Conservation (phyloP, 352 stramenopile species). For the Phytopythium ostracodes region DNA sequence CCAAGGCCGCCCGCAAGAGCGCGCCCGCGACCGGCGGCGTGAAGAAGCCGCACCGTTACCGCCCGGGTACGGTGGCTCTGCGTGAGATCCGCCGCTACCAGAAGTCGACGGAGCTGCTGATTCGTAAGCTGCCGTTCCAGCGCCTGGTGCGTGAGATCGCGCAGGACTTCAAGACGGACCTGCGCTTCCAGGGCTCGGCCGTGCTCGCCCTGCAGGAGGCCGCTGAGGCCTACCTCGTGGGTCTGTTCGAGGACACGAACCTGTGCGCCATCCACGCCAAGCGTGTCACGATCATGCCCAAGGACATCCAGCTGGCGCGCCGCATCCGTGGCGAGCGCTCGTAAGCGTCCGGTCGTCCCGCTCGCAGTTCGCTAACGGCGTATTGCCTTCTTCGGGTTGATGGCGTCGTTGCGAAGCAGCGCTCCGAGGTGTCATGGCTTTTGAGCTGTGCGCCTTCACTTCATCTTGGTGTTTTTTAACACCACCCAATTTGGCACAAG, state of each 20-base stretch:
- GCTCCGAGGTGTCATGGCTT: not conserved
- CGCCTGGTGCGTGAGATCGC: constrained; percentile 91
- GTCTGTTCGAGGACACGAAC: constrained; percentile 92
- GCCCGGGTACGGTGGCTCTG: constrained; percentile 87
- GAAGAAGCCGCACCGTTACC: constrained; percentile 91
- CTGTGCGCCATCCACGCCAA: constrained; percentile 93
- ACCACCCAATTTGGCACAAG: constrained; percentile 17
- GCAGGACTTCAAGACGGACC: constrained; percentile 86
- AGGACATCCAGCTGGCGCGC: constrained; percentile 94
- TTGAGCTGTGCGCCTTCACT: not conserved
- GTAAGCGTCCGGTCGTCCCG: constrained; percentile 22
- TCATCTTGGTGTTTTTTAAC: constrained; percentile 44
- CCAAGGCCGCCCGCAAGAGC: constrained; percentile 92
- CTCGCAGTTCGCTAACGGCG: no score
- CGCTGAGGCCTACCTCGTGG: constrained; percentile 79
- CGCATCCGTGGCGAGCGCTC: constrained; percentile 89
- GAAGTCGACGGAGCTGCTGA: constrained; percentile 93
- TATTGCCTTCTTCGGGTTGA: not conserved
- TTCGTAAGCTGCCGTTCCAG: constrained; percentile 97
- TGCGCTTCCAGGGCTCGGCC: constrained; percentile 86
- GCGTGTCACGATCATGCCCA: constrained; percentile 93
- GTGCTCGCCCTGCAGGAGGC: constrained; percentile 87
- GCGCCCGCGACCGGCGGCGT: constrained; percentile 89
- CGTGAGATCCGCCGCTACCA: constrained; percentile 98
- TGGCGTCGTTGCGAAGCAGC: not conserved